Evolutionary conservation across 768 basidiomycete species (phyloP).

Genomic region (Asterophora parasitica): DNA sequence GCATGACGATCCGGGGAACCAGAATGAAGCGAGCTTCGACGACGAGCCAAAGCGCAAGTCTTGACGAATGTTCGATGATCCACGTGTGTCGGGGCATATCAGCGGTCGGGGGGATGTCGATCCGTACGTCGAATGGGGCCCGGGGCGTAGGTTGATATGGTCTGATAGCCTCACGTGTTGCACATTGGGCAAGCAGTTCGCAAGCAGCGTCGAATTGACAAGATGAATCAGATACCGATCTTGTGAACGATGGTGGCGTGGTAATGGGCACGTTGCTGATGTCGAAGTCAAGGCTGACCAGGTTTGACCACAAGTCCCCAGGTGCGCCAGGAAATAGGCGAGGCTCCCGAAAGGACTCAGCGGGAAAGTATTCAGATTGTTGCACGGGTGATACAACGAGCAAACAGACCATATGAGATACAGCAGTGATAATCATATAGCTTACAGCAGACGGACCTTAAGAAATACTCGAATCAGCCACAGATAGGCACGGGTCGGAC

Average conservation of each 20-base stretch:
- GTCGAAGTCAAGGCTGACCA: too few relatives aligned
- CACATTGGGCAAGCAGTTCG: not conserved
- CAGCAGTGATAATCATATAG: not conserved
- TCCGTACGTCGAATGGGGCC: not conserved
- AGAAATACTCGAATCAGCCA: not conserved
- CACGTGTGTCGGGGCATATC: not conserved
- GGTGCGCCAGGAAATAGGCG: not conserved
- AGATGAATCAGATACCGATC: not conserved
- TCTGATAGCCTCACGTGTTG: not conserved
- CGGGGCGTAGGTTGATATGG: not conserved
- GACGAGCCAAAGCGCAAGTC: not conserved
- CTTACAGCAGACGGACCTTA: not conserved
- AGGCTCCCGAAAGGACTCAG: too few relatives aligned
- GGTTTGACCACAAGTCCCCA: not conserved
- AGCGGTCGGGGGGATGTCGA: not conserved
- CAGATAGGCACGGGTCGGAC: too few relatives aligned
- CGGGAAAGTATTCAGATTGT: not conserved
- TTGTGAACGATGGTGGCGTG: not conserved
- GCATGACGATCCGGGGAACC: not conserved
- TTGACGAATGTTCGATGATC: not conserved
- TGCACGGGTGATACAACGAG: not conserved
- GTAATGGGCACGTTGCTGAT: conserved; percentile 4
- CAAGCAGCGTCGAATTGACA: not conserved
- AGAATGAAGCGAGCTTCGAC: not conserved
- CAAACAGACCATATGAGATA: too few relatives aligned